Conservation (phyloP, 2,329 filamentous ascomycete genomes). For the Aspergillus neotritici region DNA sequence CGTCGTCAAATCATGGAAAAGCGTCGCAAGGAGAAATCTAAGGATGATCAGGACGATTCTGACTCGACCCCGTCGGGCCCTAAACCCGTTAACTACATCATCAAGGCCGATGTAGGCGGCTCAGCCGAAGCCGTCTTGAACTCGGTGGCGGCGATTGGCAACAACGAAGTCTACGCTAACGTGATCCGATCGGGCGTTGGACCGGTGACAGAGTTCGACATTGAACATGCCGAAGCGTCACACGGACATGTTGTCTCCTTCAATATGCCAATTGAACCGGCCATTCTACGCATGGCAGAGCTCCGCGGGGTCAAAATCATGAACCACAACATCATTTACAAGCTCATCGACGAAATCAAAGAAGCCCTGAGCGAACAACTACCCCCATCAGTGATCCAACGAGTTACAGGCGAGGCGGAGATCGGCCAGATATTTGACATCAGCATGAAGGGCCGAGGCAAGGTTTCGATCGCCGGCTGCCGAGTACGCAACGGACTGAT, state of each 20-base stretch:
- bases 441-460: constrained; percentile 65
- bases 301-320: constrained; percentile 68
- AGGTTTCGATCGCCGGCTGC: constrained; percentile 76
- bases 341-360: constrained; percentile 46
- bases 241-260: constrained; percentile 77
- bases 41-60: constrained; percentile 29
- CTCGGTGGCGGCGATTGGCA: constrained; percentile 71
- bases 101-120: constrained; percentile 90
- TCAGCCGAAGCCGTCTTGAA: constrained; percentile 86
- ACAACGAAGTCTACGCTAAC: constrained; percentile 71
- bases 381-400: constrained; percentile 58
- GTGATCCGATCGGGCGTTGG: constrained; percentile 76
- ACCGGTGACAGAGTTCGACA: constrained; percentile 73
- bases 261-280: constrained; percentile 64
- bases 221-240: constrained; percentile 78
- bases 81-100: constrained; percentile 67
- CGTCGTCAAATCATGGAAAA: constrained; percentile 57
- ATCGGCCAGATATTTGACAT: constrained; percentile 79
- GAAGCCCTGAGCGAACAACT: constrained; percentile 64
- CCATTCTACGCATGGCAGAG: constrained; percentile 65
- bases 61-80: constrained; percentile 44
- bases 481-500: constrained; percentile 78
- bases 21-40: constrained; percentile 29
- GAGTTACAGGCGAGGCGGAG: constrained; percentile 82
- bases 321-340: constrained; percentile 66